These are phyloP conservation scores for Colletotrichum kahawae DNA, from an alignment of 2,329 filamentous ascomycete species.

Conservation along the genomic window DNA sequence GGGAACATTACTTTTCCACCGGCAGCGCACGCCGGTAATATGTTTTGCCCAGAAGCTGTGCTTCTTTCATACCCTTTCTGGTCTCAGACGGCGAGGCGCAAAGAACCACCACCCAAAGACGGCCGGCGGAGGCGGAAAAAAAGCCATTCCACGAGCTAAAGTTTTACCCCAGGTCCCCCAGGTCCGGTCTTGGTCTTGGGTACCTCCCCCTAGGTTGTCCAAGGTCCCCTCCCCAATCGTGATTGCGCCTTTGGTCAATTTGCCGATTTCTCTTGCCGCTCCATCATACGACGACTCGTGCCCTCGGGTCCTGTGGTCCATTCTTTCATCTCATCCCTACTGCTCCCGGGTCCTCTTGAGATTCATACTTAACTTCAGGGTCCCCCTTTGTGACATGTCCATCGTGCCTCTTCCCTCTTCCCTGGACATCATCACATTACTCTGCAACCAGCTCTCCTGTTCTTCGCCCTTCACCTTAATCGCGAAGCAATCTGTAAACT, in stretches of 20 bases:
- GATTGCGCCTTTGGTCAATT: not conserved
- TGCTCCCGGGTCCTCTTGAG: not conserved
- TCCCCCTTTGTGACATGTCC: not conserved
- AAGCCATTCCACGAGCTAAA: not conserved
- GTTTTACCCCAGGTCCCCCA: not conserved
- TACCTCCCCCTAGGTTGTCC: not conserved
- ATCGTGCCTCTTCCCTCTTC: not conserved
- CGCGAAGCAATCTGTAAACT: not conserved
- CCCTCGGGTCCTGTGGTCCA: not conserved
- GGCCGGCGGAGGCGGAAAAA: not conserved
- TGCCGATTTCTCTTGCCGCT: slow-evolving; percentile 2
- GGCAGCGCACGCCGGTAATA: not conserved
- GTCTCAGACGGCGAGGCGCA: not conserved
- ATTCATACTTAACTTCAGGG: not conserved
- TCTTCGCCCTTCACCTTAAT: not conserved
- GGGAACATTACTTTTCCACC: slow-evolving; percentile 4
- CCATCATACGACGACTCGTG: slow-evolving; percentile 4
- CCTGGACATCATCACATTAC: not conserved
- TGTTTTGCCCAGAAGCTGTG: not conserved
- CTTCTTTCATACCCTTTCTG: not conserved
- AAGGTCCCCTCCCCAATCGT: not conserved
- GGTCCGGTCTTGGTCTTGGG: not conserved
- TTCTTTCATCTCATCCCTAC: not conserved
- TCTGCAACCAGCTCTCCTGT: not conserved
- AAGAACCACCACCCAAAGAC: not conserved